Base-by-base conservation (phyloP, 2,329 filamentous ascomycete genomes). In the Cladosporium sp. region DNA sequence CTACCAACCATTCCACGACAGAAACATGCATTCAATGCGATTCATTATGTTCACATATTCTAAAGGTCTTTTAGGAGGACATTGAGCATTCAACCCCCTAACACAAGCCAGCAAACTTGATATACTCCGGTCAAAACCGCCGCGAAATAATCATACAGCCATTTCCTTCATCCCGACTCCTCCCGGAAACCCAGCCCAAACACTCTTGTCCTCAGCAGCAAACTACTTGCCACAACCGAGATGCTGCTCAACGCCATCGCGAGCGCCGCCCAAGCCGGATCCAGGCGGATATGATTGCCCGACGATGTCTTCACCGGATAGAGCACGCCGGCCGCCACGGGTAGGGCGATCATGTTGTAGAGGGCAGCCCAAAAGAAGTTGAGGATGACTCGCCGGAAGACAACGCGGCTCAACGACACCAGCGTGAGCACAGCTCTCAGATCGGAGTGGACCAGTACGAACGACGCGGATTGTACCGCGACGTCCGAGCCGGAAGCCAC, bases 241-340 rank as follows among this genome's bases (percentile, higher is more conserved):
- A 96, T 84, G 68, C 87, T 92, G 70, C 90, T 95, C 68, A 91
- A 70, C 22, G 92, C 92, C 92, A 96, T 97, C 1, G 91, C 91
- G 66, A 95, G 71, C 59, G 84, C 86, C 4, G 91, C 92, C 91
- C 91, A 96, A 1, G 87, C 87, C 0, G 87, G 87, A 66, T 88
- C 84, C 43, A 91, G 71, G 55, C 80, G 73, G 16, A 89, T 70
- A 65, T 86, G 85, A 31, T 52, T 33, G n/a, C 60, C 63, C 38
- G 66, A 66, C 19, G 71, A 71, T 9, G 66, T 73, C 10, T 18
- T 28, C 33, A 83, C 73, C 0, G 83, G 80, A 68, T 87, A 95
- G 54, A 95, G 73, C 35, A 85, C 86, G 1, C 89, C 89, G 0
- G 89, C 89, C 0, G 89, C 89, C 53, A 95, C 77, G 1, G 89